Percentiles rank a stretch among this genome's conserved stretches.
Conservation (phyloP, 108 stramenopile species). For the Skeletonema potamos region DNA sequence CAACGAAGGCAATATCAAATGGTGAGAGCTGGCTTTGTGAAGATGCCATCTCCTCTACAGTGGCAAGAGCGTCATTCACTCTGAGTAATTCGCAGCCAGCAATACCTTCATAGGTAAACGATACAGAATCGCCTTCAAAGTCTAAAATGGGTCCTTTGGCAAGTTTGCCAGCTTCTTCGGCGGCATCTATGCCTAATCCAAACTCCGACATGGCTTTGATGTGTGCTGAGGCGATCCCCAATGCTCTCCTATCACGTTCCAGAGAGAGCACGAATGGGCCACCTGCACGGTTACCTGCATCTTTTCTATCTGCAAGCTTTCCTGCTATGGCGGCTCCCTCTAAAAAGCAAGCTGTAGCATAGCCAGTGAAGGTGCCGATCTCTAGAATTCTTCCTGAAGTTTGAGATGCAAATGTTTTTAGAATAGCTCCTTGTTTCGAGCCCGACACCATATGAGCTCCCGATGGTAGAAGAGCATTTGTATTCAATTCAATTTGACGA, state of each 20-base stretch:
- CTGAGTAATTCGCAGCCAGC: constrained; percentile 64
- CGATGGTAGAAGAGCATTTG: constrained; percentile 57
- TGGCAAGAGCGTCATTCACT: constrained; percentile 79
- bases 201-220: constrained; percentile 56
- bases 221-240: constrained; percentile 73
- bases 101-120: constrained; percentile 39
- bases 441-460: constrained; percentile 91
- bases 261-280: constrained; percentile 76
- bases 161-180: constrained; percentile 49
- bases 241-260: constrained; percentile 77
- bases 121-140: constrained; percentile 36
- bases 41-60: constrained; percentile 71
- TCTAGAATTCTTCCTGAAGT: constrained; percentile 83
- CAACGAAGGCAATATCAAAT: constrained; percentile 90
- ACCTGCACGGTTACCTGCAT: constrained; percentile 29
- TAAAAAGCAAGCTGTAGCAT: constrained; percentile 86
- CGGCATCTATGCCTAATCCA: constrained; percentile 59
- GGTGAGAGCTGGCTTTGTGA: constrained; percentile 43
- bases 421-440: constrained; percentile 74
- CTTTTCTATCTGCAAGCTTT: constrained; percentile 19
- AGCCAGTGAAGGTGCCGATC: constrained; percentile 93
- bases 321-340: constrained; percentile 70
- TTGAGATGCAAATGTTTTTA: constrained; percentile 77
- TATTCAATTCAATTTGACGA: constrained; percentile 76
- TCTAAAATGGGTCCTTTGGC: constrained; percentile 4